These are phyloP conservation scores for Stachybotrys chartarum DNA, from an alignment of 2,329 filamentous ascomycete genomes.

Conservation along the genomic window DNA sequence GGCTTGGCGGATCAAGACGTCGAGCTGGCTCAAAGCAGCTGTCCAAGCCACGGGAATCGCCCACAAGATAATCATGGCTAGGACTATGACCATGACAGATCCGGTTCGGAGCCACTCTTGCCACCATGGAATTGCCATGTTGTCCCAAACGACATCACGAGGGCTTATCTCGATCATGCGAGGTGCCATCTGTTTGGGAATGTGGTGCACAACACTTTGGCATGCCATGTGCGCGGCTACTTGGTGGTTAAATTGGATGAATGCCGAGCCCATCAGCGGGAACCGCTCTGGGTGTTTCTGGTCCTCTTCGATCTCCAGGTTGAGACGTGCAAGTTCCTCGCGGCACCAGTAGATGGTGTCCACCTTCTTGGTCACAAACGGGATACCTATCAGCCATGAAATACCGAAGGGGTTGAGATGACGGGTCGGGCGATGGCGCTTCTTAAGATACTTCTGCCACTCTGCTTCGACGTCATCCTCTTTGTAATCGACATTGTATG, in stretches of 20 bases:
- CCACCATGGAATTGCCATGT: conserved; percentile 96
- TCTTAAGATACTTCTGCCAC: conserved; percentile 79
- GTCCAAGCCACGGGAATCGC: conserved; percentile 87
- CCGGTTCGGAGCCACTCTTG: conserved; percentile 69
- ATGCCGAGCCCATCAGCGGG: conserved; percentile 90
- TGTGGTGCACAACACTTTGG: conserved; percentile 81
- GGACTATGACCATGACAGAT: conserved; percentile 57
- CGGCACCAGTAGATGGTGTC: conserved; percentile 93
- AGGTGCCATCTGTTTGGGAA: conserved; percentile 90
- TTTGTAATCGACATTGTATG: conserved; percentile 53
- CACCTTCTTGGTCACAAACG: conserved; percentile 78
- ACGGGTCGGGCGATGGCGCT: conserved; percentile 79
- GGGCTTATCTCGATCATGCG: conserved; percentile 90
- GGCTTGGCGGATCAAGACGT: conserved; percentile 57
- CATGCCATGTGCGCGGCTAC: conserved; percentile 98
- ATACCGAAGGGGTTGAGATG: conserved; percentile 56
- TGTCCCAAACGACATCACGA: conserved; percentile 90
- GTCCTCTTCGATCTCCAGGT: conserved; percentile 85
- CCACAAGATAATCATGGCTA: conserved; percentile 79
- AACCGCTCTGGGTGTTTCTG: conserved; percentile 81
- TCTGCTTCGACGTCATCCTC: conserved; percentile 55
- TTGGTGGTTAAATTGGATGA: conserved; percentile 98
- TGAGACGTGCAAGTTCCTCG: conserved; percentile 76
- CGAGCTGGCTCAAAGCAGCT: conserved; percentile 71
- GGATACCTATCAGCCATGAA: conserved; percentile 72